These are phyloP conservation scores for Ilyonectria robusta DNA, from an alignment of 2,329 filamentous ascomycete genomes.

Conservation along the genomic window DNA sequence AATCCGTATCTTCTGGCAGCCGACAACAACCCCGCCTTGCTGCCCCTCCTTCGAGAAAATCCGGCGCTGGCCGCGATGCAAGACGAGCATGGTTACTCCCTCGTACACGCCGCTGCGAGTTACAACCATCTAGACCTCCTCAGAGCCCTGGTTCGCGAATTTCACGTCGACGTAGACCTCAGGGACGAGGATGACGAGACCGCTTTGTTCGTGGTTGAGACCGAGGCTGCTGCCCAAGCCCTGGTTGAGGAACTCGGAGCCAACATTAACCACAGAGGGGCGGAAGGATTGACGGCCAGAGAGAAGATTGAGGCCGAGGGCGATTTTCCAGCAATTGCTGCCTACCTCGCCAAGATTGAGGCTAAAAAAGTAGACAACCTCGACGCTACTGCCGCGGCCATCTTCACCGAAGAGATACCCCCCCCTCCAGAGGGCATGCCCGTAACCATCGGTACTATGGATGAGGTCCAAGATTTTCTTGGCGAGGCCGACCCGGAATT, in stretches of 20 bases:
- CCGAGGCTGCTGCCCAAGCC: conserved; percentile 80
- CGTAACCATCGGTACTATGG: conserved; percentile 83
- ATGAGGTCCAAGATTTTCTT: conserved; percentile 70
- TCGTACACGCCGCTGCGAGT: conserved; percentile 92
- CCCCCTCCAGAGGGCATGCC: conserved; percentile 82
- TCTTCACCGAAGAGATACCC: conserved; percentile 62
- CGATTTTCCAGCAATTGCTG: conserved; percentile 42
- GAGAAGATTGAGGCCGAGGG: conserved; percentile 74
- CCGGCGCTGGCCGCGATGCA: conserved; percentile 84
- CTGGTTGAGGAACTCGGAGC: conserved; percentile 87
- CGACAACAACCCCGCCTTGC: conserved; percentile 81
- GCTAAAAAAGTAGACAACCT: conserved; percentile 48
- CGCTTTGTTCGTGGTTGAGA: conserved; percentile 93
- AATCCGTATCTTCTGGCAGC: conserved; percentile 85
- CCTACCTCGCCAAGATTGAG: conserved; percentile 41
- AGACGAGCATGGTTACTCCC: conserved; percentile 94
- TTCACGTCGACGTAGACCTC: conserved; percentile 84
- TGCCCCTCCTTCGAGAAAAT: conserved; percentile 80
- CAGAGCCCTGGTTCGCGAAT: conserved; percentile 80
- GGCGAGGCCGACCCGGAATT: conserved; percentile 85
- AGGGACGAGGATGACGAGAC: conserved; percentile 94
- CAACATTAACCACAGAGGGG: conserved; percentile 75
- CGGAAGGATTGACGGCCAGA: conserved; percentile 83
- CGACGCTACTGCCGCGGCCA: conserved; percentile 46
- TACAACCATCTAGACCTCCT: conserved; percentile 91